Base-by-base conservation (phyloP, 208 protist species). In the Strigomonas galati region DNA sequence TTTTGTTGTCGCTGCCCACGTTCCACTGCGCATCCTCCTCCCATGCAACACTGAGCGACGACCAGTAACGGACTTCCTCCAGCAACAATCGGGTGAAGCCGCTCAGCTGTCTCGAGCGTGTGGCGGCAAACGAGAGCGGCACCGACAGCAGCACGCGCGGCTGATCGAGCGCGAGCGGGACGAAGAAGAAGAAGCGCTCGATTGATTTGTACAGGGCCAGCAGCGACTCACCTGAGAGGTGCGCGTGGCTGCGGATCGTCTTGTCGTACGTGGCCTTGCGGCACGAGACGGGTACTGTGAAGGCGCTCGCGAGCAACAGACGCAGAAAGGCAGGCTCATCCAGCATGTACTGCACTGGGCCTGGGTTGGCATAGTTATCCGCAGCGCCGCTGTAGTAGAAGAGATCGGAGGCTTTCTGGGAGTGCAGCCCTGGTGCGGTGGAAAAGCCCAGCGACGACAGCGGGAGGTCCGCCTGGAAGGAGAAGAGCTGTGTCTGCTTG, bases 301-400 rank as follows among this genome's bases (percentile, higher is more conserved):
- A 88, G 17, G 79, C 80, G 60, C 82, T 82, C 2, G 81, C 86
- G 2, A 92, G 58, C 7, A 92, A 71, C 44, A 92, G 64, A 1
- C 83, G 86, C 56, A 92, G 59, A 57, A 92, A 76, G 19, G 67
- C 63, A 23, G 72, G 69, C 19, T 60, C 54, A 6, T 40, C 49
- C 23, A 78, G 49, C 12, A 35, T 40, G 35, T 40, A 40, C 17
- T 35, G 58, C 60, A 48, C 67, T 46, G 24, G 6, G 35, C n/a
- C 62, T 24, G 17, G n/a, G 52, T 57, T 27, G 2, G 24, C 27
- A 30, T 17, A 26, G 12, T 57, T 32, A 24, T 19, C 52, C 35
- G 35, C 35, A 4, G 35, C 35, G 35, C 10, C 35, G 35, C 35
- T 40, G 35, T 40, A 40, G 10, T 40, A 31, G 4, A 31, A 32